Conservation (phyloP, 2,329 filamentous ascomycete genomes). For the Paramyrothecium sp. region DNA sequence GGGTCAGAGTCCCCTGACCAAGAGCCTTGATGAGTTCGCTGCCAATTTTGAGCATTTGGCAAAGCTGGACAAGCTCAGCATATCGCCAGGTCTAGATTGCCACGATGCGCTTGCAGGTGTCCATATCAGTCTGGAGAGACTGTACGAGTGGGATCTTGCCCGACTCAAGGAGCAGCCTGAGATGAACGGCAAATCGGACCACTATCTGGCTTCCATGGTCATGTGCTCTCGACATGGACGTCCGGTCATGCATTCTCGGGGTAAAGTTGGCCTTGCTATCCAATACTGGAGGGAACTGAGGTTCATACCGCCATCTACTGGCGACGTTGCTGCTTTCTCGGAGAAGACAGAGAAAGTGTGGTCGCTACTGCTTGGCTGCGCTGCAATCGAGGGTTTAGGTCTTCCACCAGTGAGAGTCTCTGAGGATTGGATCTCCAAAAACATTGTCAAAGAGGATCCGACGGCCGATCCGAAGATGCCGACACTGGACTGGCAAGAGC, state of each 20-base stretch:
- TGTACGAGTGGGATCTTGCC: constrained; percentile 71
- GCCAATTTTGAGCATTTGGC: constrained; percentile 70
- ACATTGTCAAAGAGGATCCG: constrained; percentile 57
- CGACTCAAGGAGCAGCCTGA: constrained; percentile 50
- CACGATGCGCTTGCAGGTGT: constrained; percentile 75
- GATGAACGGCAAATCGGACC: constrained; percentile 42
- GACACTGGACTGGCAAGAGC: constrained; percentile 71
- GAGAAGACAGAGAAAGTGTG: constrained; percentile 53
- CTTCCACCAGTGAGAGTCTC: constrained; percentile 68
- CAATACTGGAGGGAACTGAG: constrained; percentile 75
- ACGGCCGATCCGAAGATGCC: constrained; percentile 35
- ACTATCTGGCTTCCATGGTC: constrained; percentile 53
- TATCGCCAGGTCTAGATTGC: constrained; percentile 67
- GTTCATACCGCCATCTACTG: constrained; percentile 37
- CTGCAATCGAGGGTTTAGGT: constrained; percentile 40
- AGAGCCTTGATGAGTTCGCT: constrained; percentile 68
- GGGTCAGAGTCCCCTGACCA: constrained; percentile 64
- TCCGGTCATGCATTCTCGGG: constrained; percentile 68
- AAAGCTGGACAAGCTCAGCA: constrained; percentile 69
- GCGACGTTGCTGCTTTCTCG: constrained; percentile 33
- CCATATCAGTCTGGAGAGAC: constrained; percentile 64
- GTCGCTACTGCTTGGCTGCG: constrained; percentile 68
- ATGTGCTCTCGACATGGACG: constrained; percentile 70
- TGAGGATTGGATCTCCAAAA: constrained; percentile 69
- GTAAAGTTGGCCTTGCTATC: constrained; percentile 66